Percentiles rank a stretch among this genome's conserved stretches.
Conservation (phyloP, 2,329 filamentous ascomycete genomes). For the Fusarium cyanostomum region DNA sequence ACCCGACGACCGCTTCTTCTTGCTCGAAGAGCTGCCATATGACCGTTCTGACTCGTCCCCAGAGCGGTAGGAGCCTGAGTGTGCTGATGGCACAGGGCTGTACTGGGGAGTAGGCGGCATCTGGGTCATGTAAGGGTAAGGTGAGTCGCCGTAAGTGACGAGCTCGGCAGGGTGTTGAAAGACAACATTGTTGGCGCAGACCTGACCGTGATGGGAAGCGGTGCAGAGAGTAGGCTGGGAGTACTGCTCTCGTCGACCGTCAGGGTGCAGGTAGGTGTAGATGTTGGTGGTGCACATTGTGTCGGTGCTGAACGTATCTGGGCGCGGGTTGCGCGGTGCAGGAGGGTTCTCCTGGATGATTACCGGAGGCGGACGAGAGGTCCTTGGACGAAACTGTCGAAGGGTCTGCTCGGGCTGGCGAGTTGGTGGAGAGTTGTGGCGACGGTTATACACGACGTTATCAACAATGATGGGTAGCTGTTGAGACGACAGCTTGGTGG, state of each 20-base stretch:
- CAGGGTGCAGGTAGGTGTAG: conserved; percentile 58
- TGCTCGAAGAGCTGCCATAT: conserved; percentile 45
- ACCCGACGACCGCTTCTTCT: conserved; percentile 47
- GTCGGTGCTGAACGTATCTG: conserved; percentile 38
- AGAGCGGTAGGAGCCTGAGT: conserved; percentile 47
- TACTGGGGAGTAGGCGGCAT: conserved; percentile 55
- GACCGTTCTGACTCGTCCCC: conserved; percentile 52
- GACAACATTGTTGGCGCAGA: conserved; percentile 54
- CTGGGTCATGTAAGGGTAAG: conserved; percentile 46
- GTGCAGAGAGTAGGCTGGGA: conserved; percentile 52
- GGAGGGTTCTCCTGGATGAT: conserved; percentile 38
- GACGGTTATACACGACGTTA: conserved; percentile 35
- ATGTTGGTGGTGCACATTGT: conserved; percentile 62
- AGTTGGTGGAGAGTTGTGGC: conserved; percentile 14
- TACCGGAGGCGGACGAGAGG: conserved; percentile 25
- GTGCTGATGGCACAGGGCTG: conserved; percentile 44
- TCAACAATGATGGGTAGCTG: conserved; percentile 29
- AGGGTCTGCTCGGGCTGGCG: conserved; percentile 19
- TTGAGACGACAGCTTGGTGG: conserved; percentile 35
- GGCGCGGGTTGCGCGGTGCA: conserved; percentile 33
- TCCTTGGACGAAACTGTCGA: conserved; percentile 14
- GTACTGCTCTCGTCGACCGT: conserved; percentile 51
- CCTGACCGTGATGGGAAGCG: conserved; percentile 51
- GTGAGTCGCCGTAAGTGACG: conserved; percentile 45
- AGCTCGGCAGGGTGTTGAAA: conserved; percentile 54